phyloP scores from a whole-genome alignment of 1,284 basidiomycete genomes.

The Trichosporon coremiiforme region DNA sequence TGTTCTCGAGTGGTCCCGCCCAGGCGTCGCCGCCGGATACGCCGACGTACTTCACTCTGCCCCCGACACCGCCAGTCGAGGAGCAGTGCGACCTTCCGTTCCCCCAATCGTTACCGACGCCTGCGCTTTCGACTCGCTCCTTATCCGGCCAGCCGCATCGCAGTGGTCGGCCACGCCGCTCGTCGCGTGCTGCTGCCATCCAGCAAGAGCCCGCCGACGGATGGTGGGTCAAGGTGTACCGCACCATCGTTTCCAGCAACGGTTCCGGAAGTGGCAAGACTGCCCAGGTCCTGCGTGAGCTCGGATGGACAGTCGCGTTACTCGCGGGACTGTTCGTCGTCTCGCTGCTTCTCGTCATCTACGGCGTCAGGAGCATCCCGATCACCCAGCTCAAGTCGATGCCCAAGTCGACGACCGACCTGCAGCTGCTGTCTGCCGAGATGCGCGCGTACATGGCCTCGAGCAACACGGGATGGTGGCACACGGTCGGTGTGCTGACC shows the following conservation, averaged over 20 bases:
- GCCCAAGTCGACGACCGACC: slow-evolving; percentile 55
- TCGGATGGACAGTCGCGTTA: slow-evolving; percentile 54
- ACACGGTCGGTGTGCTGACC: slow-evolving; percentile 70
- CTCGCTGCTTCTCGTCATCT: slow-evolving; percentile 50
- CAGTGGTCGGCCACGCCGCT: slow-evolving; percentile 22
- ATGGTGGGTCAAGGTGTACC: slow-evolving; percentile 35
- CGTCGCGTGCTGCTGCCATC: slow-evolving; percentile 26
- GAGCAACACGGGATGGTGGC: slow-evolving; percentile 52
- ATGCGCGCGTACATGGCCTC: slow-evolving; percentile 55
- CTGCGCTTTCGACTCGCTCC: slow-evolving; percentile 50
- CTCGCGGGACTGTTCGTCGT: slow-evolving; percentile 50
- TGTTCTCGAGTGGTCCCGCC: slow-evolving; percentile 31
- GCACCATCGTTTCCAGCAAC: slow-evolving; percentile 22
- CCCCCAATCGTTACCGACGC: slow-evolving; percentile 48
- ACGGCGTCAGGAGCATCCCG: slow-evolving; percentile 50
- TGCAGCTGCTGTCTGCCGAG: slow-evolving; percentile 55
- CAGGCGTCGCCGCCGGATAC: slow-evolving; percentile 22
- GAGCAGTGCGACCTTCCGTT: slow-evolving; percentile 24
- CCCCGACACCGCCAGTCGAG: slow-evolving; percentile 43
- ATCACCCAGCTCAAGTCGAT: slow-evolving; percentile 54
- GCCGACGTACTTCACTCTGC: slow-evolving; percentile 45
- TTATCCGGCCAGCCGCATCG: slow-evolving; percentile 36
- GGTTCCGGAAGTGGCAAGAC: slow-evolving; percentile 47
- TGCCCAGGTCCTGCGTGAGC: slow-evolving; percentile 47
- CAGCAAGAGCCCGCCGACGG: slow-evolving; percentile 26